Base-by-base conservation (phyloP, 768 basidiomycete genomes). In the Kwoniella sp. region DNA sequence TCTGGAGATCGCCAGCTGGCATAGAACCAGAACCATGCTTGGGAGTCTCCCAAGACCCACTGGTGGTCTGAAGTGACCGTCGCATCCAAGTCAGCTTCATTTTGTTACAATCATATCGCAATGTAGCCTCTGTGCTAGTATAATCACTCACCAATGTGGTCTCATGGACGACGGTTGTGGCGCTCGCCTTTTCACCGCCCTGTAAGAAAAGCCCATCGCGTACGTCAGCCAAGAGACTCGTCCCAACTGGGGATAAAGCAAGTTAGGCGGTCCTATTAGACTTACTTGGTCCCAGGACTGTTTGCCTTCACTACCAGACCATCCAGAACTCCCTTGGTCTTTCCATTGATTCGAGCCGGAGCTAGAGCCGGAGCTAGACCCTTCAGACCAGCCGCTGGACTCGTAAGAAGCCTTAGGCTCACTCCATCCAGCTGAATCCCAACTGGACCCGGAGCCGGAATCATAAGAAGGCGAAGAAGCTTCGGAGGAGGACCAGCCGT, bases 11-110 rank as follows among this genome's bases (percentile, higher is more conserved):
- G 29, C 50, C 58, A 19, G 33, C 58, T n/a, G 46, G 48, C 27
- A 33, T 47, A 21, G 58, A 59, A 4, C 58, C 58, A 3, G 58
- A 59, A 25, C 58, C 58, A 33, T 59, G 44, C n/a, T 59, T 49
- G 30, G 58, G 58, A 0, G 58, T 59, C 22, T 52, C 50, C 19
- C 44, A 59, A 15, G 58, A 19, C 24, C 36, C 19, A 10, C 24
- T 21, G 10, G 58, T 51, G 21, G 47, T 58, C 58, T 58, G 30
- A 19, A 4, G 19, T 47, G 33, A 5, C 5, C 13, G 40, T 44
- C 40, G 40, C 17, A 44, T 44, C 17, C 3, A 44, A 15, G 40
- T 44, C 40, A 44, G 40, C 33, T n/a, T n/a, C 33, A 33, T 33
- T 33, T 33, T 33, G 33, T n/a, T n/a, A n/a, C n/a, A n/a, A n/a